phyloP scores from a whole-genome alignment of 352 stramenopile species.

The Pythium periplocum region DNA sequence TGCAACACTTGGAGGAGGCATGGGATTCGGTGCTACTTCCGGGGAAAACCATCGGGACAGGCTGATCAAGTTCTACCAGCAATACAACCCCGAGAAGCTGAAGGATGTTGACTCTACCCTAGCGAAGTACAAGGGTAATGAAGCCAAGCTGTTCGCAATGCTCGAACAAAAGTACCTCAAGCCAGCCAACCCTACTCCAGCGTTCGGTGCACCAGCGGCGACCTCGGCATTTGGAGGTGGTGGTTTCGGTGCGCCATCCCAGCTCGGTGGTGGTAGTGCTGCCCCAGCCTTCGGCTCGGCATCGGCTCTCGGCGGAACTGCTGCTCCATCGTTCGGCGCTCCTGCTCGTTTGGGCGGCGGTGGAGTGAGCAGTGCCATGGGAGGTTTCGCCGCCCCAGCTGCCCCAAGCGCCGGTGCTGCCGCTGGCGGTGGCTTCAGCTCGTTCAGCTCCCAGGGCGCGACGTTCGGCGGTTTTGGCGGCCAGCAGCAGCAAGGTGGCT shows the following conservation, averaged over 20 bases:
- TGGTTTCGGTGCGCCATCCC: slow-evolving; percentile 25
- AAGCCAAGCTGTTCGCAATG: slow-evolving; percentile 64
- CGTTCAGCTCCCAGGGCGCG: slow-evolving; percentile 15
- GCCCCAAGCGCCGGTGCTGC: slow-evolving; percentile 12
- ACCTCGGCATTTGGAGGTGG: slow-evolving; percentile 28
- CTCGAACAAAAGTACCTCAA: slow-evolving; percentile 74
- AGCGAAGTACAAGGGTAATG: slow-evolving; percentile 69
- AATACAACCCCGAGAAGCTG: slow-evolving; percentile 68
- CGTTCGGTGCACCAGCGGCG: too few species aligned
- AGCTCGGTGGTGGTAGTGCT: slow-evolving; percentile 20
- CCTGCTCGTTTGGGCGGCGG: slow-evolving; percentile 3
- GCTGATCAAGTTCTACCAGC: slow-evolving; percentile 62
- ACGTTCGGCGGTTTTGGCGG: slow-evolving; percentile 17
- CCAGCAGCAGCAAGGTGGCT: neutral
- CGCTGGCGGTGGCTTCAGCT: slow-evolving; percentile 31
- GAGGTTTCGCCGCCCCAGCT: slow-evolving; percentile 25
- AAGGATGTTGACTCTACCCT: slow-evolving; percentile 60
- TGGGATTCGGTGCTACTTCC: slow-evolving; percentile 25
- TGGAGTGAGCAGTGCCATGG: slow-evolving; percentile 3
- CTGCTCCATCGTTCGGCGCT: slow-evolving; percentile 38
- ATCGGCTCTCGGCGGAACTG: neutral
- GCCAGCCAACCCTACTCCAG: neutral
- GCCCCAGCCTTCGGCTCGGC: slow-evolving; percentile 30
- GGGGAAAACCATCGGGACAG: slow-evolving; percentile 49
- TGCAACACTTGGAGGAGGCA: slow-evolving; percentile 6